A percentile compares a stretch with the other conserved stretches of the same genome.
Evolutionary conservation across 2,329 filamentous ascomycete genomes (phyloP).

Genomic region (Aspergillus amoenus): DNA sequence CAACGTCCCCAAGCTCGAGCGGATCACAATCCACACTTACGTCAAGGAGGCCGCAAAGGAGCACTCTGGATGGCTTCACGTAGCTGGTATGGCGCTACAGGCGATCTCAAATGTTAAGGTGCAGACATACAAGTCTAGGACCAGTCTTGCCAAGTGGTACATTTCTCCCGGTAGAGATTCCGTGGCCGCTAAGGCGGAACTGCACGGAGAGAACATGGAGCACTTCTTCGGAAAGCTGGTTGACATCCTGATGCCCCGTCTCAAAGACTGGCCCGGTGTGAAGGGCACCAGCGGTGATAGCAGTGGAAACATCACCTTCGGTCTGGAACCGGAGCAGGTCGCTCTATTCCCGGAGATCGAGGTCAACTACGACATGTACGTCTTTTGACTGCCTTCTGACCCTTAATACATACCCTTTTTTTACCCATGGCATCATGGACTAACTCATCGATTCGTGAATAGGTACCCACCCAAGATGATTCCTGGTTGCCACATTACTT

Average conservation of each 20-base stretch:
- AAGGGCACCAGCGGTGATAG: constrained; percentile 76
- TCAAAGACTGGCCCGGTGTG: constrained; percentile 94
- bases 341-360: constrained; percentile 91
- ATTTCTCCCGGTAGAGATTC: constrained; percentile 69
- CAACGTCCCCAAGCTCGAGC: constrained; percentile 79
- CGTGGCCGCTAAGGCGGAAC: constrained; percentile 69
- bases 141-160: constrained; percentile 72
- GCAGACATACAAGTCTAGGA: constrained; percentile 66
- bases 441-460: background rate
- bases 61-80: constrained; percentile 73
- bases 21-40: constrained; percentile 76
- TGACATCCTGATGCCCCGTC: constrained; percentile 85
- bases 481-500: constrained; percentile 77
- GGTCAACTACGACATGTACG: constrained; percentile 87
- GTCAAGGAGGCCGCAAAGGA: constrained; percentile 67
- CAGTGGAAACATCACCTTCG: constrained; percentile 83
- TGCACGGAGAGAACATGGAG: constrained; percentile 78
- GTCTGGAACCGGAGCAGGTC: constrained; percentile 72
- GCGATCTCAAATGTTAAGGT: constrained; percentile 78
- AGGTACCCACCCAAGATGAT: constrained; percentile 73
- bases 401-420: constrained; percentile 2
- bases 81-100: constrained; percentile 80
- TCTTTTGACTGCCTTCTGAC: constrained; percentile 21
- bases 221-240: constrained; percentile 90
- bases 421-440: background rate